phyloP scores from a whole-genome alignment of 2,329 filamentous ascomycete species.

The Amesomyces nigricolor region DNA sequence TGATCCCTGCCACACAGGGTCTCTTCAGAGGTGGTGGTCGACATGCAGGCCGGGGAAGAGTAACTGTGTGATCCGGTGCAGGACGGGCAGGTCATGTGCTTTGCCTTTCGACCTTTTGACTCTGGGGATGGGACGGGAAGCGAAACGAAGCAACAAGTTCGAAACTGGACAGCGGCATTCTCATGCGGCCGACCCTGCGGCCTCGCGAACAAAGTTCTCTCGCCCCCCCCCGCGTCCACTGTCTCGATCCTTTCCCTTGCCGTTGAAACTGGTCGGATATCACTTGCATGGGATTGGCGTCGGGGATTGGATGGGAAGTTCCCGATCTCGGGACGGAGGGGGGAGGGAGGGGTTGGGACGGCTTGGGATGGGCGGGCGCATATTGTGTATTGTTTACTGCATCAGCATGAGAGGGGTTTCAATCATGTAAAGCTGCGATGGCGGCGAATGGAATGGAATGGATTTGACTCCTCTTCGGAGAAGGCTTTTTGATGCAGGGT shows the following conservation, averaged over 20 bases:
- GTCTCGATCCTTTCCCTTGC: background rate
- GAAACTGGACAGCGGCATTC: background rate
- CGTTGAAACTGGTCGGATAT: constrained; percentile 6
- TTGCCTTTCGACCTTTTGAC: constrained; percentile 7
- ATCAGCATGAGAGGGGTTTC: background rate
- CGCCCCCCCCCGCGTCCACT: background rate
- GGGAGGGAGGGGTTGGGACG: background rate
- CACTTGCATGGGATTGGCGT: constrained; percentile 11
- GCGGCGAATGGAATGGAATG: background rate
- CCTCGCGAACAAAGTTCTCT: constrained; percentile 10
- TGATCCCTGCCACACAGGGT: background rate
- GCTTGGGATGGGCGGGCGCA: background rate
- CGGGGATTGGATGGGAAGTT: constrained; percentile 5
- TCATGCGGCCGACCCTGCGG: constrained; percentile 25
- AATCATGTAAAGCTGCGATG: background rate
- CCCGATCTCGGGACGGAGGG: background rate
- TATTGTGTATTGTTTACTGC: background rate
- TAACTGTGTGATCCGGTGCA: constrained; percentile 18
- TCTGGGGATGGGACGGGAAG: background rate
- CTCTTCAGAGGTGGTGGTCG: background rate
- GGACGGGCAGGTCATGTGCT: constrained; percentile 23
- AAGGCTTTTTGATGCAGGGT: too few species aligned
- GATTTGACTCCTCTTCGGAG: background rate
- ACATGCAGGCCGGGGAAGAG: constrained; percentile 8
- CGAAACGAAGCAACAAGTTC: background rate